Base-by-base conservation (phyloP, 495 filamentous ascomycete genomes). In the Podospora australis region DNA sequence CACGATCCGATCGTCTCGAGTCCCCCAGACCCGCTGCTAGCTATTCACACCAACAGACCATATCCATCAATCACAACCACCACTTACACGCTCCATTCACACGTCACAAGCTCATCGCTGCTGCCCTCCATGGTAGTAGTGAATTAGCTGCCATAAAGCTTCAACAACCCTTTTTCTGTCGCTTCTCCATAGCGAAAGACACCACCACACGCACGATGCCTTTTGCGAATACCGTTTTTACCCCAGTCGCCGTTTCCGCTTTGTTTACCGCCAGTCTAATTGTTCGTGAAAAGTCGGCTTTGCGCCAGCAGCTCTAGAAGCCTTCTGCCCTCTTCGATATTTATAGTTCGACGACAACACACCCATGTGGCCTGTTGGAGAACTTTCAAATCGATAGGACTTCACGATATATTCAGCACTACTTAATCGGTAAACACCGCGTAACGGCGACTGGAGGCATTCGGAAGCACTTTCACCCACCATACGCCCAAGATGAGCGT, bases 201-300 rank as follows among this genome's bases (percentile, higher is more conserved):
- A 16, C 34, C 11, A 36, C 16, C 22, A 28, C 61, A 56, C 66
- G 65, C 73, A 77, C 63, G 44, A 78, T 78, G 75, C 64, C 65
- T 69, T 54, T 78, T 75, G 69, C 58, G 67, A 64, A 60, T 65
- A 61, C 52, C 49, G 45, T 54, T 47, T 60, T 52, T 54, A 70
- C 69, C 65, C 72, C 77, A 78, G 77, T 80, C 75, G 77, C 69
- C 74, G 63, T 73, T 74, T 68, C 62, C 60, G 70, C 66, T 65
- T 67, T 66, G 74, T 78, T 71, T 55, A 67, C 73, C 73, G 72
- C n/a, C n/a, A n/a, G 72, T 75, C 64, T 68, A 67, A 72, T 73
- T 67, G 58, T 70, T 69, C 63, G 72, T 75, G 68, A 67, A 73
- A 69, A 67, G 59, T 50, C 67, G 68, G 57, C 60, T 62, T 56